Conservation (phyloP, 2,329 filamentous ascomycete genomes). For the Cercospora sp. region DNA sequence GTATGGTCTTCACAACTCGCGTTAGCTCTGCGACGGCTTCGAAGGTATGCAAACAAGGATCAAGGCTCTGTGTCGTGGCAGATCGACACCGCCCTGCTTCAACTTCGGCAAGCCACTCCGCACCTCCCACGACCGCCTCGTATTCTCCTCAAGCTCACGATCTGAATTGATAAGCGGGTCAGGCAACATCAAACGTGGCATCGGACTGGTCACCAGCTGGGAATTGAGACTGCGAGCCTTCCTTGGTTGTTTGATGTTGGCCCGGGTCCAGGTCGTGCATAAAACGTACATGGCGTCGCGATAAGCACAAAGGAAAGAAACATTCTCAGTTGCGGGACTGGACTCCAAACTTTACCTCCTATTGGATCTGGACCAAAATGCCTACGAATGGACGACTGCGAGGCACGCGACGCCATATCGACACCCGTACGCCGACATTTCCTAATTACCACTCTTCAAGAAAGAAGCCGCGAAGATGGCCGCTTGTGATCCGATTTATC, state of each 20-base stretch:
- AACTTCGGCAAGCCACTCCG: neutral
- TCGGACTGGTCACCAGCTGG: neutral
- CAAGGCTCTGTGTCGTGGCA: neutral
- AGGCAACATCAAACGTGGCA: neutral
- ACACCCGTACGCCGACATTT: constrained; percentile 40
- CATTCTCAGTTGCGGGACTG: neutral
- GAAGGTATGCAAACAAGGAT: neutral
- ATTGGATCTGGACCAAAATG: neutral
- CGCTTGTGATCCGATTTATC: constrained; percentile 63
- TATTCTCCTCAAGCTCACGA: neutral
- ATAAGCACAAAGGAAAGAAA: neutral
- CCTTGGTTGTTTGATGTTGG: neutral
- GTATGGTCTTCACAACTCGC: neutral
- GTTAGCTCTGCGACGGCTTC: neutral
- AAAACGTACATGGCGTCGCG: constrained; percentile 9
- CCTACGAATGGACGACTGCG: neutral
- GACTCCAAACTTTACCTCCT: neutral
- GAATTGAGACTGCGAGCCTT: neutral
- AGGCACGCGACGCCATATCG: constrained; percentile 5
- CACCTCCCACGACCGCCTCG: neutral
- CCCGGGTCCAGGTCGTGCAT: neutral
- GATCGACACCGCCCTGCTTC: constrained; percentile 7
- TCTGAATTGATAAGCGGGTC: neutral
- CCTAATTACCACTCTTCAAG: constrained; percentile 48
- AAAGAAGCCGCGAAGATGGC: constrained; percentile 57